Percentiles rank a stretch among this genome's conserved stretches.
phyloP scores from a whole-genome alignment of 169 alveolate genomes.

The Besnoitia besnoiti region DNA sequence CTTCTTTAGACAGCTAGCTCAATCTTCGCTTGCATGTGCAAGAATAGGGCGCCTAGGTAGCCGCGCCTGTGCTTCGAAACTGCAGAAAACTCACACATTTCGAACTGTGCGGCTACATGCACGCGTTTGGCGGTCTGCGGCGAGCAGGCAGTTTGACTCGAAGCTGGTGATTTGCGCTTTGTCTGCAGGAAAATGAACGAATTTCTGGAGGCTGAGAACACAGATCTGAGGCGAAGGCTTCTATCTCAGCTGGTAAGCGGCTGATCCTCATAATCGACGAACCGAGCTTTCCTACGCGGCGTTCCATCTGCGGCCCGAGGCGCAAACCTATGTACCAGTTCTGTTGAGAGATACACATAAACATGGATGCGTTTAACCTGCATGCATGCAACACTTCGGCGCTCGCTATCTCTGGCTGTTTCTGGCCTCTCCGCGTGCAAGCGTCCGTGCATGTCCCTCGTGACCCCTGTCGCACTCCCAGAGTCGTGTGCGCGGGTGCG shows the following conservation, averaged over 20 bases:
- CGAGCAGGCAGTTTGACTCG: neutral
- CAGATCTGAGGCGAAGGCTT: constrained; percentile 56
- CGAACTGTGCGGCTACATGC: too few relatives aligned
- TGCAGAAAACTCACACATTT: too few relatives aligned
- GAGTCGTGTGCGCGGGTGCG: neutral
- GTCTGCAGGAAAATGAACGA: constrained; percentile 52
- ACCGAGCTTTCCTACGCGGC: too few relatives aligned
- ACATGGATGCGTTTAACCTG: too few relatives aligned
- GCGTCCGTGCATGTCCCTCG: neutral
- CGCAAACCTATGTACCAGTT: neutral
- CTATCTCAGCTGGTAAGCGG: constrained; percentile 61
- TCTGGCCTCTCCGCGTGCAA: neutral
- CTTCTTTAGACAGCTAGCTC: too few relatives aligned
- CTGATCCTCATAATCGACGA: too few relatives aligned
- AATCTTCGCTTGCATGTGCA: too few relatives aligned
- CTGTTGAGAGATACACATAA: neutral
- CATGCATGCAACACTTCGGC: too few relatives aligned
- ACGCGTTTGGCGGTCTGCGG: too few relatives aligned
- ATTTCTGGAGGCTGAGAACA: constrained; percentile 63
- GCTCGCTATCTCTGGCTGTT: neutral
- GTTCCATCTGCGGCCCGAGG: neutral
- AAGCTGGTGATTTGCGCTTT: neutral
- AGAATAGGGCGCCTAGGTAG: too few relatives aligned
- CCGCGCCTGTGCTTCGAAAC: too few relatives aligned
- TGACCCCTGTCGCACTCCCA: neutral